Evolutionary conservation across 2,329 filamentous ascomycete genomes (phyloP).

Genomic region (Claviceps cyperi): DNA sequence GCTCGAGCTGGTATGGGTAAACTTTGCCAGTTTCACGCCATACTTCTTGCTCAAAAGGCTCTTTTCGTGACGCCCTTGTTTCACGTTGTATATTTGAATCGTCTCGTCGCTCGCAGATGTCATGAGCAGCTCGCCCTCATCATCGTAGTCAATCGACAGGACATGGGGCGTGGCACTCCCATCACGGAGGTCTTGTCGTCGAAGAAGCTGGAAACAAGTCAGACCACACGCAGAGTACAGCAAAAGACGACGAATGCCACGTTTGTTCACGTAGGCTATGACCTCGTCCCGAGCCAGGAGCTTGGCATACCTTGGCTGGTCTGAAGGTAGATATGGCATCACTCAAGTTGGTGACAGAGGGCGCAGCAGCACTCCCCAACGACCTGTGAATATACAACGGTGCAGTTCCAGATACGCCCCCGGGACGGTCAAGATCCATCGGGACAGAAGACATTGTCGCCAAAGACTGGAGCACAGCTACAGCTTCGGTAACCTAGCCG

Average conservation of each 20-base stretch:
- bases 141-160: slow-evolving; percentile 90
- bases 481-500: neutral
- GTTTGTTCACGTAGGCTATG: neutral
- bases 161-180: slow-evolving; percentile 45
- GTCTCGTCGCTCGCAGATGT: slow-evolving; percentile 88
- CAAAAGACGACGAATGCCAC: neutral
- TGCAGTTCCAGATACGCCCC: slow-evolving; percentile 26
- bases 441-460: slow-evolving; percentile 34
- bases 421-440: slow-evolving; percentile 40
- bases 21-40: slow-evolving; percentile 82
- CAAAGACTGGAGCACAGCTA: neutral
- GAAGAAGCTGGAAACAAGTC: slow-evolving; percentile 32
- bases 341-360: slow-evolving; percentile 50
- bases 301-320: slow-evolving; percentile 54
- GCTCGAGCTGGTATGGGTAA: slow-evolving; percentile 81
- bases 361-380: slow-evolving; percentile 19
- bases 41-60: slow-evolving; percentile 91
- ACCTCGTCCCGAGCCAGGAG: neutral
- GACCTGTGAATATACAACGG: slow-evolving; percentile 37
- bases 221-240: neutral
- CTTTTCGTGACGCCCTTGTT: slow-evolving; percentile 80
- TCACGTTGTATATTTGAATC: slow-evolving; percentile 88
- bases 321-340: slow-evolving; percentile 68
- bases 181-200: slow-evolving; percentile 40
- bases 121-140: slow-evolving; percentile 83